Evolutionary conservation across 1,284 basidiomycete genomes (phyloP).

Genomic region (Termitomyces sp.): DNA sequence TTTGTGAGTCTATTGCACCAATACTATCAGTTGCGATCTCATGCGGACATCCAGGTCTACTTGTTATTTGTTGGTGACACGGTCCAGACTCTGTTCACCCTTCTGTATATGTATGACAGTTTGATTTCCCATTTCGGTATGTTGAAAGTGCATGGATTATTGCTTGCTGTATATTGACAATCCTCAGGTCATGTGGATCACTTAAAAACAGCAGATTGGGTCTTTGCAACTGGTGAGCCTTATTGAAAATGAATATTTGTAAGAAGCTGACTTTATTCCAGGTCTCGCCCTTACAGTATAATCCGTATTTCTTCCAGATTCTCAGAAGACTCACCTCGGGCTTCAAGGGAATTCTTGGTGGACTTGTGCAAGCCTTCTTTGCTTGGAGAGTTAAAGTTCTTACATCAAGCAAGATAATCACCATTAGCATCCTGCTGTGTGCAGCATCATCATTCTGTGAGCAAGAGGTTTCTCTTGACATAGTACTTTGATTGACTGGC

Average conservation of each 20-base stretch:
- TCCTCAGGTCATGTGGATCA: conserved; percentile 24
- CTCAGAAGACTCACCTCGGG: not conserved
- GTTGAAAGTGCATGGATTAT: not conserved
- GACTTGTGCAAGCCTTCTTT: conserved; percentile 31
- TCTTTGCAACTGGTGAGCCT: conserved; percentile 31
- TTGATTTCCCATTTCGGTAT: conserved; percentile 31
- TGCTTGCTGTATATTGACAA: not conserved
- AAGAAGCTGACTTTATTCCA: conserved; percentile 7
- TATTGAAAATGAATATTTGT: not conserved
- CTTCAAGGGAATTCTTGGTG: conserved; percentile 28
- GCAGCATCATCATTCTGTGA: conserved; percentile 15
- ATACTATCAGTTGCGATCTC: not conserved
- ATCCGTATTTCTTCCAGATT: not conserved
- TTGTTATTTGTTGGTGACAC: conserved; percentile 32
- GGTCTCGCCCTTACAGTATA: conserved; percentile 32
- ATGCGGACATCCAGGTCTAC: conserved; percentile 21
- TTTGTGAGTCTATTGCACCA: conserved; percentile 3
- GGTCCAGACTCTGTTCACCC: conserved; percentile 28
- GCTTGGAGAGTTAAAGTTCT: conserved; percentile 32
- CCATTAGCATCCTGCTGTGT: conserved; percentile 14
- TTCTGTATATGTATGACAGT: conserved; percentile 28
- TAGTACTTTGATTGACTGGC: no score
- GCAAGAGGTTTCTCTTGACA: not conserved
- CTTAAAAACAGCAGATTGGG: conserved; percentile 30
- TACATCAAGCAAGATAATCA: conserved; percentile 18